Base-by-base conservation (phyloP, 306 rosid species). In the Elaeagnus macrophylla region DNA sequence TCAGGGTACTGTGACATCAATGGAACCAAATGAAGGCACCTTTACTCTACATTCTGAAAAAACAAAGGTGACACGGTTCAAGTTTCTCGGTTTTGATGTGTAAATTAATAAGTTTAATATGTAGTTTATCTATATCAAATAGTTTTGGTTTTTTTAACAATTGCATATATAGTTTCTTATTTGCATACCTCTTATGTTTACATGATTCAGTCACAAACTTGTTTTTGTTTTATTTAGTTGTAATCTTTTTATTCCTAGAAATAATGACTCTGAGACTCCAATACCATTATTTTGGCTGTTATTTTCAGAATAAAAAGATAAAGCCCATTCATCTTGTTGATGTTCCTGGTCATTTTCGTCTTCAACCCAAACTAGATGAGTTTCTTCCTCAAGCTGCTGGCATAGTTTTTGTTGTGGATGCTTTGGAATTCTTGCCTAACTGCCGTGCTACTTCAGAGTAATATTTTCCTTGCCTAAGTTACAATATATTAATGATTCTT, bases 301-400 rank as follows among this genome's bases (percentile, higher is more conserved):
- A 53, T 67, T 55, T 32, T 66, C 78, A 83, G 95, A 86, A 74
- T 72, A 76, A 80, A n/a, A 90, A 83, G 80, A 39, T 69, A 61
- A 90, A 83, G 59, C 86, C 94, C 46, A 72, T 90, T 72, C 88
- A 77, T 73, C 47, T 86, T 78, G 83, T 90, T 62, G 94, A 90
- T 76, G 88, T 86, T 68, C 94, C 97, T 15, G 97, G 97, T 48
- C 95, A 90, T 81, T 86, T 94, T 70, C 94, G 95, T 54, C 97
- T 89, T 68, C 83, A 80, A 42, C 79, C 90, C 69, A 90, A 83
- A 70, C 76, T 90, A 61, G 95, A 90, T 61, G 95, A 90, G 56
- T 81, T 75, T 74, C 72, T 90, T 62, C 88, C 94, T 69, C 82
- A 74, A 77, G 91, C 95, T 35, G 95, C 90, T 63, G 95, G 83